phyloP scores from a whole-genome alignment of 2,329 filamentous ascomycete species.

The Juglanconis sp. region DNA sequence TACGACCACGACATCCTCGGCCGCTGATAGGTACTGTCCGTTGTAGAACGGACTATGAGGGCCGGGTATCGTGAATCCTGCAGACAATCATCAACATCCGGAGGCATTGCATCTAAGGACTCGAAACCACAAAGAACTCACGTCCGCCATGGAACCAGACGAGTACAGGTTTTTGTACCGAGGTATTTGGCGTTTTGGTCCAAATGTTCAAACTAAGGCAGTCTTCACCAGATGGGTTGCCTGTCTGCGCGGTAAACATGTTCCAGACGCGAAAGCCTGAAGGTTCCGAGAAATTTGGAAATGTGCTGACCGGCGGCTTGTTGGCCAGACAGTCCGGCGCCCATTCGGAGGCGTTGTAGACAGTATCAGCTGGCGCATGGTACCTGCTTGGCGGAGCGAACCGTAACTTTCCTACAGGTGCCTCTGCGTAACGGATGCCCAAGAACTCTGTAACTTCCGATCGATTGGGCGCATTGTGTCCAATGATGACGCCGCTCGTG shows the following conservation, averaged over 20 bases:
- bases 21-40: neutral
- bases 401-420: too few species aligned
- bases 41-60: slow-evolving; percentile 3
- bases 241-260: neutral
- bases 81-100: too few species aligned
- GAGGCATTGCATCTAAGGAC: neutral
- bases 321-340: too few species aligned
- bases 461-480: slow-evolving; percentile 6
- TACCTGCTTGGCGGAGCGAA: slow-evolving; percentile 3
- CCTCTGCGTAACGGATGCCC: slow-evolving; percentile 5
- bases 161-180: slow-evolving; percentile 34
- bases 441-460: slow-evolving; percentile 9
- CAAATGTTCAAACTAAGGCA: slow-evolving; percentile 38
- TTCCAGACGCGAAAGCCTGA: too few species aligned
- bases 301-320: too few species aligned
- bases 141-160: slow-evolving; percentile 19
- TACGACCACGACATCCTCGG: slow-evolving; percentile 24
- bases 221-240: slow-evolving; percentile 27
- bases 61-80: slow-evolving; percentile 4
- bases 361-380: slow-evolving; percentile 1
- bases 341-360: too few species aligned
- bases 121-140: slow-evolving; percentile 19
- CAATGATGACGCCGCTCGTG: slow-evolving; percentile 7
- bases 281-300: too few species aligned
- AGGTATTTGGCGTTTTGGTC: slow-evolving; percentile 31